Percentiles rank a stretch among this genome's conserved stretches.
Evolutionary conservation across 495 filamentous ascomycete genomes (phyloP).

Genomic region (Aspergillus sclerotiicarbonarius): DNA sequence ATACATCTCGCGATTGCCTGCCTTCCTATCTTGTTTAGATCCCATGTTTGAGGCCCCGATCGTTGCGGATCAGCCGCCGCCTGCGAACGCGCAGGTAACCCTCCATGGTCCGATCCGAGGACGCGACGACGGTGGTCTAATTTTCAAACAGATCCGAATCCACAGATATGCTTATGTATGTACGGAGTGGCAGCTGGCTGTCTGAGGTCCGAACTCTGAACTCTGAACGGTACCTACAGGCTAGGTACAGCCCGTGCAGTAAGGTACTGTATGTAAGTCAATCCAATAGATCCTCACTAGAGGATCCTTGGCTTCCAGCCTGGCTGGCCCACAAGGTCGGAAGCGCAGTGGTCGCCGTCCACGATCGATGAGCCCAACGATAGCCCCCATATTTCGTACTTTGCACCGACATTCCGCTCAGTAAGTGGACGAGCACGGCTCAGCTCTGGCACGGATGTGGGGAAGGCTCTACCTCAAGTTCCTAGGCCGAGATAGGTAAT

Average conservation of each 20-base stretch:
- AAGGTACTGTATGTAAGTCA: not conserved
- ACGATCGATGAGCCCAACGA: not conserved
- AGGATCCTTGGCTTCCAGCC: not conserved
- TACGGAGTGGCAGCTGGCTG: too few relatives aligned
- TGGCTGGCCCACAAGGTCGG: not conserved
- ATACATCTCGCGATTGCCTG: slow-evolving; percentile 10
- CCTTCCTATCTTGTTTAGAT: not conserved
- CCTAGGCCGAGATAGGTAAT: too few relatives aligned
- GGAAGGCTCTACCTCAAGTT: too few relatives aligned
- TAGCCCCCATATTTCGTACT: not conserved
- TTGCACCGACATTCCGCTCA: not conserved
- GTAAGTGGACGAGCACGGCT: too few relatives aligned
- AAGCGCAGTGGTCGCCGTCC: not conserved
- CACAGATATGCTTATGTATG: not conserved
- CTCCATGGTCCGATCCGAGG: not conserved
- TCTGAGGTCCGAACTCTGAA: not conserved
- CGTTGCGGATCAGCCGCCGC: slow-evolving; percentile 6
- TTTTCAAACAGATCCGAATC: not conserved
- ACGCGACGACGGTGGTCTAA: not conserved
- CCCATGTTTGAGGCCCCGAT: not conserved
- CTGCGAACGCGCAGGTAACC: not conserved
- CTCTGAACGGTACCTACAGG: not conserved
- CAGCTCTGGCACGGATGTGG: too few relatives aligned
- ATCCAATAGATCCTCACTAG: slow-evolving; percentile 8
- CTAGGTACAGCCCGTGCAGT: not conserved